Conservation (phyloP, 148 eudicot species). For the Spergularia marina region DNA sequence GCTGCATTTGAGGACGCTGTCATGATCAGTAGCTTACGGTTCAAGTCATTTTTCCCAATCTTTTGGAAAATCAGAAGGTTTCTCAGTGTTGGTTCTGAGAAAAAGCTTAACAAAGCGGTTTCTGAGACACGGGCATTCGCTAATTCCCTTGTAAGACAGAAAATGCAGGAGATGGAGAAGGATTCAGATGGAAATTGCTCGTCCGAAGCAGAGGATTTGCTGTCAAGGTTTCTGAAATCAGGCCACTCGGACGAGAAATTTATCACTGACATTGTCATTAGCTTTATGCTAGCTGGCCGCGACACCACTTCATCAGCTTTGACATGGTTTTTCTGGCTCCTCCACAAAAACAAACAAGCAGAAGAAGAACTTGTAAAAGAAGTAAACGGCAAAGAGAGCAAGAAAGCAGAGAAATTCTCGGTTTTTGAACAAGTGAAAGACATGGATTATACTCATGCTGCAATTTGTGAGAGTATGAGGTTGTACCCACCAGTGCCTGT, state of each 20-base stretch:
- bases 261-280: slow-evolving; percentile 39
- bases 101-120: slow-evolving; percentile 30
- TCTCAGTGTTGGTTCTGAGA: slow-evolving; percentile 45
- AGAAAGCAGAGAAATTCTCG: slow-evolving; percentile 17
- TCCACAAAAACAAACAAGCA: slow-evolving; percentile 16
- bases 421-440: slow-evolving; percentile 28
- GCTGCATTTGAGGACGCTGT: slow-evolving; percentile 44
- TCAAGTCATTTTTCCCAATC: slow-evolving; percentile 23
- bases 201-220: slow-evolving; percentile 28
- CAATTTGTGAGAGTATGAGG: slow-evolving; percentile 50
- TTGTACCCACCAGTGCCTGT: slow-evolving; percentile 46
- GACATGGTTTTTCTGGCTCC: slow-evolving; percentile 52
- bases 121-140: slow-evolving; percentile 19
- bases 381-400: neutral
- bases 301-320: slow-evolving; percentile 40
- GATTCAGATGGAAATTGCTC: neutral
- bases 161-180: slow-evolving; percentile 3
- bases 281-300: slow-evolving; percentile 46
- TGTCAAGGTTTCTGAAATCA: slow-evolving; percentile 42
- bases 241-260: slow-evolving; percentile 44
- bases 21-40: slow-evolving; percentile 25
- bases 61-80: slow-evolving; percentile 36
- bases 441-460: slow-evolving; percentile 39
- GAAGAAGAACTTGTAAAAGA: slow-evolving; percentile 38
- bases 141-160: slow-evolving; percentile 12